Percentiles rank a stretch among this genome's conserved stretches.
Conservation (phyloP, 148 eudicot species). For the Vaccinium darrowii region DNA sequence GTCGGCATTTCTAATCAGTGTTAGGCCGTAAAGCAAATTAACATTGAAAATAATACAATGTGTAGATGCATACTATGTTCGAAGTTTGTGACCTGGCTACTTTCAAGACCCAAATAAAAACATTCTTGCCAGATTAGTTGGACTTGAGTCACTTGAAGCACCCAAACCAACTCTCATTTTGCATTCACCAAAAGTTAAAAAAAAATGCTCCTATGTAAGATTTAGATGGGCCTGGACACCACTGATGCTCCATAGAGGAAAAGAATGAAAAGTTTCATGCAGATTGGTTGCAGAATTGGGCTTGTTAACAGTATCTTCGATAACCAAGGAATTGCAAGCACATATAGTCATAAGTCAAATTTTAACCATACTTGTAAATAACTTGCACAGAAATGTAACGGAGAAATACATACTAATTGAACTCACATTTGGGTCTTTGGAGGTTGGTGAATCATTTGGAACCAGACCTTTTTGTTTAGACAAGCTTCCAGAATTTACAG, state of each 20-base stretch:
- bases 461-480: slow-evolving; percentile 63
- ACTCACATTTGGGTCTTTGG: slow-evolving; percentile 47
- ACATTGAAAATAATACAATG: not conserved
- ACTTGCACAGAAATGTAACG: not conserved
- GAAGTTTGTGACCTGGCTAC: not conserved
- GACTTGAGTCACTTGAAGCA: not conserved
- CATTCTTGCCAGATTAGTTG: not conserved
- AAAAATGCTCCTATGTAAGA: not conserved
- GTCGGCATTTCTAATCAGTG: not conserved
- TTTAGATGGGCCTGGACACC: not conserved
- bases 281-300: not conserved
- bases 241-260: not conserved
- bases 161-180: slow-evolving; percentile 2
- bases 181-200: not conserved
- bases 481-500: slow-evolving; percentile 38
- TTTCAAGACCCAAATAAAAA: not conserved
- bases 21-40: not conserved
- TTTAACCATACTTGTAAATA: not conserved
- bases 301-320: not conserved
- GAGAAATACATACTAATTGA: not conserved
- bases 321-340: not conserved
- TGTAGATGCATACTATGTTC: not conserved
- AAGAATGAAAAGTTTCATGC: not conserved
- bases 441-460: slow-evolving; percentile 41
- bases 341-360: not conserved